Percentiles rank a stretch among this genome's conserved stretches.
phyloP scores from a whole-genome alignment of 345 rosid species.

The Dovyalis caffra region DNA sequence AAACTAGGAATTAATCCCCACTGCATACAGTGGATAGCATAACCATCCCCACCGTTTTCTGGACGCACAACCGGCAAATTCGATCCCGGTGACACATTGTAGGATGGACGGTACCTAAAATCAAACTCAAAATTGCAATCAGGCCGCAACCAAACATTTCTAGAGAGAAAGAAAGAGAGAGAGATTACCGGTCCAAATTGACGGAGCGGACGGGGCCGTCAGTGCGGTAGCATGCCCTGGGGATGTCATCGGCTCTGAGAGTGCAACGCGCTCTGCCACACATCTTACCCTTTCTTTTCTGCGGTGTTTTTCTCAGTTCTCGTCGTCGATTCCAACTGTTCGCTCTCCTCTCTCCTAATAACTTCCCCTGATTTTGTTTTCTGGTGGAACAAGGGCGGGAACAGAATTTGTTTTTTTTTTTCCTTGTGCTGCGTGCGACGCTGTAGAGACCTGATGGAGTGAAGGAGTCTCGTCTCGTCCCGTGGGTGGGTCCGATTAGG shows the following conservation, averaged over 20 bases:
- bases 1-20: conserved; percentile 92
- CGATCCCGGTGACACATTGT: conserved; percentile 73
- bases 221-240: conserved; percentile 63
- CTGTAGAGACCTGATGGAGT: too few species aligned
- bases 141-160: not conserved
- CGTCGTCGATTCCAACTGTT: not conserved
- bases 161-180: too few species aligned
- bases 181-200: conserved; percentile 56
- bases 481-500: too few species aligned
- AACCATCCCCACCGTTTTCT: conserved; percentile 47
- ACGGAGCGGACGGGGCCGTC: conserved; percentile 38
- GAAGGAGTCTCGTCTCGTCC: too few species aligned
- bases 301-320: not conserved
- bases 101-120: conserved; percentile 69
- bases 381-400: too few species aligned
- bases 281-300: conserved; percentile 36
- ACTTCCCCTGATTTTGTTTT: too few species aligned
- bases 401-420: too few species aligned
- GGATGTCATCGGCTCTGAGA: conserved; percentile 60
- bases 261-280: conserved; percentile 88
- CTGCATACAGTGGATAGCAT: conserved; percentile 70
- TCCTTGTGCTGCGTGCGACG: too few species aligned
- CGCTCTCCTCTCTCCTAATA: not conserved
- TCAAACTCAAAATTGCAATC: not conserved
- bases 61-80: conserved; percentile 63